Percentiles rank a stretch among this genome's conserved stretches.
Evolutionary conservation across 768 basidiomycete species (phyloP).

Genomic region (Macrocybe gigantea): DNA sequence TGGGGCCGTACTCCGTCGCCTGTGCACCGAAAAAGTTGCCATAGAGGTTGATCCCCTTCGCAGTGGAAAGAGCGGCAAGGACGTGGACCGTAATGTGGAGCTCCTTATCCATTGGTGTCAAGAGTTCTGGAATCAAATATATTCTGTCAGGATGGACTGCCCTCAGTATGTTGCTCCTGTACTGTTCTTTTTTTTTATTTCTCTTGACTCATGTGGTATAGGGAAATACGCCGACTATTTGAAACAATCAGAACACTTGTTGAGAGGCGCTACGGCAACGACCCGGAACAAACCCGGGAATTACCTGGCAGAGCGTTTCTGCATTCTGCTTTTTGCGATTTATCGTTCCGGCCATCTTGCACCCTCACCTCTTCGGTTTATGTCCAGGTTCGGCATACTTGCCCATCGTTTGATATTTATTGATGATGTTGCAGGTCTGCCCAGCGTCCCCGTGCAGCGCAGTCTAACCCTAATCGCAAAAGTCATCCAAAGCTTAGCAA

Average conservation of each 20-base stretch:
- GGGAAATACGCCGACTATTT: slow-evolving; percentile 71
- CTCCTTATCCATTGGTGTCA: slow-evolving; percentile 72
- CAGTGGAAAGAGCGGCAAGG: slow-evolving; percentile 53
- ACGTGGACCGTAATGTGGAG: slow-evolving; percentile 62
- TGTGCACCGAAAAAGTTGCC: slow-evolving; percentile 67
- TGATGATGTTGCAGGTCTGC: slow-evolving; percentile 46
- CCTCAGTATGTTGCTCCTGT: slow-evolving; percentile 45
- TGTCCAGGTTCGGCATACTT: slow-evolving; percentile 50
- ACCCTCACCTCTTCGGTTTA: slow-evolving; percentile 80
- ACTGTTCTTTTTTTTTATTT: slow-evolving; percentile 5
- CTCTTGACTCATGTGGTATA: slow-evolving; percentile 18
- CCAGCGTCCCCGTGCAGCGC: slow-evolving; percentile 61
- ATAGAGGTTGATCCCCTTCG: slow-evolving; percentile 82
- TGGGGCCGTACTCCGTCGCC: slow-evolving; percentile 59
- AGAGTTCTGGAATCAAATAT: slow-evolving; percentile 79
- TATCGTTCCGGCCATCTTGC: slow-evolving; percentile 85
- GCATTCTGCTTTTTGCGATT: slow-evolving; percentile 89
- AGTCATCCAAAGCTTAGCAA: slow-evolving; percentile 85
- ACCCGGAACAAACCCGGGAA: slow-evolving; percentile 42
- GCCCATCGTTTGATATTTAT: slow-evolving; percentile 1
- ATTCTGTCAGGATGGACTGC: slow-evolving; percentile 64
- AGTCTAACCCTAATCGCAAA: slow-evolving; percentile 84
- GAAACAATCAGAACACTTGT: slow-evolving; percentile 67
- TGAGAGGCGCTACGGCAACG: slow-evolving; percentile 53
- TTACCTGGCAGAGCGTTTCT: slow-evolving; percentile 80